Conservation (phyloP, 192 early-diverging fungal species). For the Coemansia sp. region DNA sequence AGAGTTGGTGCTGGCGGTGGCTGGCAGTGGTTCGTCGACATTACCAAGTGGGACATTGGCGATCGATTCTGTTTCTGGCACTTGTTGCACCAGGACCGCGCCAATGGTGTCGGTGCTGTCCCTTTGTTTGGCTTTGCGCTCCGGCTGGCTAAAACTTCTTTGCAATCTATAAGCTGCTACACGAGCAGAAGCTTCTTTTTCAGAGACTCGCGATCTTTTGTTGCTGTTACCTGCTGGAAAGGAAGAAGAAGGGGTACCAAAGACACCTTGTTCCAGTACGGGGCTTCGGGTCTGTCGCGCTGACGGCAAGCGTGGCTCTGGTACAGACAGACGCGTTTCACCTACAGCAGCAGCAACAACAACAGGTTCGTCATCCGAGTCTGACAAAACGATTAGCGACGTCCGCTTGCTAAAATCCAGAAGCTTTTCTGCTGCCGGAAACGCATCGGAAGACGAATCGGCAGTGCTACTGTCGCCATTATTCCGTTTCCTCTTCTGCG, state of each 20-base stretch:
- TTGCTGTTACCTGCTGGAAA: neutral
- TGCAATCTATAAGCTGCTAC: neutral
- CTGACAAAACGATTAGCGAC: neutral
- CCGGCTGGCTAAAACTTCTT: neutral
- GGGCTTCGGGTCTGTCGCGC: neutral
- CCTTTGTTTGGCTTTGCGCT: neutral
- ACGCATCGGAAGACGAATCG: neutral
- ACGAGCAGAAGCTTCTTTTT: neutral
- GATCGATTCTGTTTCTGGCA: neutral
- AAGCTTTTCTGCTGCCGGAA: neutral
- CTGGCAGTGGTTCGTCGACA: neutral
- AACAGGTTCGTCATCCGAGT: neutral
- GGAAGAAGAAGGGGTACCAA: neutral
- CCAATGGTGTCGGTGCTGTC: neutral
- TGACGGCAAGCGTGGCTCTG: neutral
- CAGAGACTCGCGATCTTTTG: neutral
- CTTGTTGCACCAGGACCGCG: neutral
- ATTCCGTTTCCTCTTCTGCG: neutral
- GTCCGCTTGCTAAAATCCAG: neutral
- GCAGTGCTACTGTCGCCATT: neutral
- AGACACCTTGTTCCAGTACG: neutral
- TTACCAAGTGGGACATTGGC: neutral
- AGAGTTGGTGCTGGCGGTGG: neutral
- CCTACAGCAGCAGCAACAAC: neutral
- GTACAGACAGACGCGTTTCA: neutral